phyloP scores from a whole-genome alignment of 1,139 yeast species.

The Debaryomyces subglobosus region DNA sequence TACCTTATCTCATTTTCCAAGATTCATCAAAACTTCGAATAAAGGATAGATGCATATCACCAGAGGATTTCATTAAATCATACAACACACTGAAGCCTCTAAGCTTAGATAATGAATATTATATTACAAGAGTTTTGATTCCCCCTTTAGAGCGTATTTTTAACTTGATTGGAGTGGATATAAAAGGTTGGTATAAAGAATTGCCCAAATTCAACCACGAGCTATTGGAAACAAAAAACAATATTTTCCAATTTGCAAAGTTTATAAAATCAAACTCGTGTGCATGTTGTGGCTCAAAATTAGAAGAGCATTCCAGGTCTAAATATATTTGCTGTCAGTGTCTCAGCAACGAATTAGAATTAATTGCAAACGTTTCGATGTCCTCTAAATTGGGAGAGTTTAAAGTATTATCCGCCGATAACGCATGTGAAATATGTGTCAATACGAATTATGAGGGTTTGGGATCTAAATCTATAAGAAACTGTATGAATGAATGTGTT shows the following conservation, averaged over 20 bases:
- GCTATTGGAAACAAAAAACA: constrained; percentile 8
- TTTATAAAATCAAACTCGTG: constrained; percentile 26
- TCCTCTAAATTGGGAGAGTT: constrained; percentile 18
- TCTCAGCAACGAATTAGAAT: constrained; percentile 19
- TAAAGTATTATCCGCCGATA: constrained; percentile 17
- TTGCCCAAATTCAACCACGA: constrained; percentile 46
- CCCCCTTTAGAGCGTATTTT: constrained; percentile 91
- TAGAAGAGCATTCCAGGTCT: constrained; percentile 7
- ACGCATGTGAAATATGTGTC: constrained; percentile 32
- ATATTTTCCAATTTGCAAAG: constrained; percentile 17
- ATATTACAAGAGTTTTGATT: constrained; percentile 76
- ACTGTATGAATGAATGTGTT: constrained; percentile 24
- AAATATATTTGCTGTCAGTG: constrained; percentile 28
- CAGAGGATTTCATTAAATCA: constrained; percentile 64
- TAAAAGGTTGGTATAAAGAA: constrained; percentile 75
- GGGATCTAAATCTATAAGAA: constrained; percentile 16
- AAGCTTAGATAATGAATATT: constrained; percentile 77
- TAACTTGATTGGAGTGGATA: constrained; percentile 79
- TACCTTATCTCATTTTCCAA: constrained; percentile 78
- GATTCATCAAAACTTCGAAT: constrained; percentile 69
- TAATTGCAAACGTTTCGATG: constrained; percentile 23
- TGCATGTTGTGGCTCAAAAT: constrained; percentile 26
- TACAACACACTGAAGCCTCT: constrained; percentile 34
- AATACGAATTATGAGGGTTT: constrained; percentile 18
- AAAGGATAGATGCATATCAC: constrained; percentile 79